These are phyloP conservation scores for Penicillium sp. DNA, from an alignment of 2,329 filamentous ascomycete genomes.

Conservation along the genomic window DNA sequence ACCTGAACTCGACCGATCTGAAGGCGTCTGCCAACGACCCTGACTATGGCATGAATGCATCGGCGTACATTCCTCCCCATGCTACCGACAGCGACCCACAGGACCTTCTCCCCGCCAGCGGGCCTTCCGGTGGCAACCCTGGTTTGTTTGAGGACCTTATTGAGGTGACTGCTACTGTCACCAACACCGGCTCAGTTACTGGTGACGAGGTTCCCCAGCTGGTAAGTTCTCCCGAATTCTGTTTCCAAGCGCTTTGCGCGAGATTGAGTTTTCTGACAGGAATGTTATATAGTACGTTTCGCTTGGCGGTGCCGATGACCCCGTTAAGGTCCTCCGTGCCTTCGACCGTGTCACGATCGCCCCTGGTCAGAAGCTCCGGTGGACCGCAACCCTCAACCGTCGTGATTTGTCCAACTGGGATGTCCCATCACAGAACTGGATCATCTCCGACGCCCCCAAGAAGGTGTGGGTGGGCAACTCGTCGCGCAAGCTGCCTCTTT, in stretches of 20 bases:
- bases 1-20: conserved; percentile 55
- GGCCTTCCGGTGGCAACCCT: conserved; percentile 55
- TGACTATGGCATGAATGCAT: conserved; percentile 48
- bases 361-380: conserved; percentile 61
- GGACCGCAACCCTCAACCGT: conserved; percentile 64
- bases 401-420: conserved; percentile 90
- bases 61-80: conserved; percentile 47
- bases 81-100: conserved; percentile 51
- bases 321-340: conserved; percentile 61
- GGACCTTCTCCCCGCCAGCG: conserved; percentile 51
- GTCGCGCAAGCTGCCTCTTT: conserved; percentile 52
- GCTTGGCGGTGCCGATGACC: conserved; percentile 71
- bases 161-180: conserved; percentile 45
- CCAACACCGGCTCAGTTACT: conserved; percentile 45
- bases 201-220: conserved; percentile 52
- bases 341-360: conserved; percentile 73
- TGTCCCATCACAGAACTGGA: conserved; percentile 72
- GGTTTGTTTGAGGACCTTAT: conserved; percentile 48
- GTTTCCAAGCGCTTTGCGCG: too few relatives aligned
- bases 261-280: too few relatives aligned
- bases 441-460: conserved; percentile 53
- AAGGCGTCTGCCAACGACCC: conserved; percentile 47
- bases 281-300: conserved; percentile 54
- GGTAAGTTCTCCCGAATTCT: conserved; percentile 20
- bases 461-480: conserved; percentile 56